These are phyloP conservation scores for Bipolaris cookei DNA, from an alignment of 2,329 filamentous ascomycete species.

Conservation along the genomic window DNA sequence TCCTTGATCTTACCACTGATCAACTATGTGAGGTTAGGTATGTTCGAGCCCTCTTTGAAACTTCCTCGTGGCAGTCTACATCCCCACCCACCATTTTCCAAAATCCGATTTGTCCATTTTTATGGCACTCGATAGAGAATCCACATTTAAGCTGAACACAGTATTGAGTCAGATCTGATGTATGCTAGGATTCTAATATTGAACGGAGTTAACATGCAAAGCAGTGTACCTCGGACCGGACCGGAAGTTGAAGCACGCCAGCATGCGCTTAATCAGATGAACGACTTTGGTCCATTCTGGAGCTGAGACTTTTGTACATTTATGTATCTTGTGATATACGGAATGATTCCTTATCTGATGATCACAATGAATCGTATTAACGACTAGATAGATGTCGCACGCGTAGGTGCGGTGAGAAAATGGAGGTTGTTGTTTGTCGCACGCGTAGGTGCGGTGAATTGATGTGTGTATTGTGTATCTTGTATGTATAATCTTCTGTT, in stretches of 20 bases:
- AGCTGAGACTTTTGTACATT: conserved; percentile 4
- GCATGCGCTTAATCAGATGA: conserved; percentile 19
- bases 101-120: neutral
- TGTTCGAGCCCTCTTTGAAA: neutral
- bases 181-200: neutral
- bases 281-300: conserved; percentile 35
- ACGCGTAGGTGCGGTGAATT: no score
- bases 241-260: conserved; percentile 23
- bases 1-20: conserved; percentile 20
- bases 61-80: no score
- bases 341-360: no score
- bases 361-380: no score
- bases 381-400: no score
- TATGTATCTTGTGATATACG: neutral
- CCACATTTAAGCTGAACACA: neutral
- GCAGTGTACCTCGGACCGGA: conserved; percentile 20
- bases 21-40: conserved; percentile 31
- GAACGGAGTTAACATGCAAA: conserved; percentile 8
- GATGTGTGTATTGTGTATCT: no score
- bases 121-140: neutral
- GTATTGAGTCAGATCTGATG: neutral
- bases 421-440: no score
- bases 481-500: no score
- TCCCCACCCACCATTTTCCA: neutral
- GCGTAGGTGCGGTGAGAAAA: no score